Conservation (phyloP, 2,329 filamentous ascomycete genomes). For the Ophiostoma sp. region DNA sequence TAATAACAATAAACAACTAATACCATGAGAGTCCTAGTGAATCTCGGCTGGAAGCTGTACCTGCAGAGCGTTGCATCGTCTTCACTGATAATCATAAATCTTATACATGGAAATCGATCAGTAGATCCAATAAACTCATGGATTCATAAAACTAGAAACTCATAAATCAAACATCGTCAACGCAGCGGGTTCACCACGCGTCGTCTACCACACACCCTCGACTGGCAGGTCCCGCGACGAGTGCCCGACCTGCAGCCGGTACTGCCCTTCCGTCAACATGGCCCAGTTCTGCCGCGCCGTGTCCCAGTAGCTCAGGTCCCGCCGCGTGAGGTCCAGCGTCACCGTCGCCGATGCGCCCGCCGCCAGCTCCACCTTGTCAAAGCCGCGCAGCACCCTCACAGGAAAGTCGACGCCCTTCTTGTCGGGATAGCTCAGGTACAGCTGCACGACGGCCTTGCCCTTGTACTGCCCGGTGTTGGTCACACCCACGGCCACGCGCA, state of each 20-base stretch:
- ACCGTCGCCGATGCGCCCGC: constrained; percentile 43
- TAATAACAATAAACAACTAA: too few species aligned
- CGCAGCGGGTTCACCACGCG: too few species aligned
- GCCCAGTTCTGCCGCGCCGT: constrained; percentile 45
- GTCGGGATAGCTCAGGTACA: constrained; percentile 43
- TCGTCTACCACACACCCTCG: constrained; percentile 23
- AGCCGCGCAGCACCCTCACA: constrained; percentile 62
- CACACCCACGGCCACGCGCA: constrained; percentile 46
- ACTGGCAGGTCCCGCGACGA: constrained; percentile 27
- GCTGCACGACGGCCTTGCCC: constrained; percentile 44
- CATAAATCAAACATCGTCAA: too few species aligned
- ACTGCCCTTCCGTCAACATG: constrained; percentile 27
- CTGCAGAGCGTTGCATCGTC: too few species aligned
- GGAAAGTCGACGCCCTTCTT: constrained; percentile 24
- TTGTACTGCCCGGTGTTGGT: constrained; percentile 46
- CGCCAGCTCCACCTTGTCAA: constrained; percentile 60
- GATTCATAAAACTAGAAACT: too few species aligned
- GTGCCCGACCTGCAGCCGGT: constrained; percentile 26
- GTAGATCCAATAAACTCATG: too few species aligned
- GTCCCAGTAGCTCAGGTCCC: constrained; percentile 53
- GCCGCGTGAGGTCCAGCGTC: constrained; percentile 42
- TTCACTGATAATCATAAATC: too few species aligned
- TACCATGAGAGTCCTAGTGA: too few species aligned
- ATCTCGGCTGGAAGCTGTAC: too few species aligned
- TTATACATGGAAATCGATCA: too few species aligned